phyloP scores from a whole-genome alignment of 2,329 filamentous ascomycete genomes.

The Neopestalotiopsis sp. region DNA sequence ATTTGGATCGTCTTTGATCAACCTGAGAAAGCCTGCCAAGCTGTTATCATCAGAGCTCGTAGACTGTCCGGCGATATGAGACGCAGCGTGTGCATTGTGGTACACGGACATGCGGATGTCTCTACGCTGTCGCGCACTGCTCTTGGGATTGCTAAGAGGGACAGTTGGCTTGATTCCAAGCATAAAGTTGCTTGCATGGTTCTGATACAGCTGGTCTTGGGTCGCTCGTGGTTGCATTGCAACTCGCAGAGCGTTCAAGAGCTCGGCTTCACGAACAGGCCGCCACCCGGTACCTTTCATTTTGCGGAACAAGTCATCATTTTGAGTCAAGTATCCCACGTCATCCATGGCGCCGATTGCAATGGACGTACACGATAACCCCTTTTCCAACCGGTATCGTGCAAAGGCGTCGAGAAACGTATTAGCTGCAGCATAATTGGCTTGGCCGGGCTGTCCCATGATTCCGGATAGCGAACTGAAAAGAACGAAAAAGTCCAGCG shows the following conservation, averaged over 20 bases:
- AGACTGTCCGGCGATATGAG: slow-evolving; percentile 7
- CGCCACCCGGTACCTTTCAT: slow-evolving; percentile 23
- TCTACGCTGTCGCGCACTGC: slow-evolving; percentile 20
- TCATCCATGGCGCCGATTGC: slow-evolving; percentile 42
- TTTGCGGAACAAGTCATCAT: slow-evolving; percentile 21
- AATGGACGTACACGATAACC: slow-evolving; percentile 38
- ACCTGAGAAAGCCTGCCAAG: neutral
- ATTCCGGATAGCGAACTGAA: slow-evolving; percentile 34
- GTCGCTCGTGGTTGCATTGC: slow-evolving; percentile 13
- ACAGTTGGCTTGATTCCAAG: slow-evolving; percentile 7
- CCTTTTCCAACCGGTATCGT: slow-evolving; percentile 33
- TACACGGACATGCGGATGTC: slow-evolving; percentile 27
- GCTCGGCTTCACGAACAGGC: slow-evolving; percentile 19
- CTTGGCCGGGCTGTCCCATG: slow-evolving; percentile 33
- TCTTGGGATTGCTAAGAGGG: slow-evolving; percentile 20
- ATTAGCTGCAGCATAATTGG: slow-evolving; percentile 43
- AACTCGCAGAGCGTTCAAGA: slow-evolving; percentile 22
- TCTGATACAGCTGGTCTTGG: neutral
- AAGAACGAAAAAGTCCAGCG: slow-evolving; percentile 43
- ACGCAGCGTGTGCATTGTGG: slow-evolving; percentile 19
- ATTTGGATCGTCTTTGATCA: slow-evolving; percentile 9
- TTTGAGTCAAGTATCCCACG: slow-evolving; percentile 37
- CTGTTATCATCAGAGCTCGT: neutral
- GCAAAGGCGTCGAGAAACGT: slow-evolving; percentile 40
- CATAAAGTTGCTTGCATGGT: neutral